These are phyloP conservation scores for Fusarium poae DNA, from an alignment of 2,329 filamentous ascomycete genomes.

Conservation along the genomic window DNA sequence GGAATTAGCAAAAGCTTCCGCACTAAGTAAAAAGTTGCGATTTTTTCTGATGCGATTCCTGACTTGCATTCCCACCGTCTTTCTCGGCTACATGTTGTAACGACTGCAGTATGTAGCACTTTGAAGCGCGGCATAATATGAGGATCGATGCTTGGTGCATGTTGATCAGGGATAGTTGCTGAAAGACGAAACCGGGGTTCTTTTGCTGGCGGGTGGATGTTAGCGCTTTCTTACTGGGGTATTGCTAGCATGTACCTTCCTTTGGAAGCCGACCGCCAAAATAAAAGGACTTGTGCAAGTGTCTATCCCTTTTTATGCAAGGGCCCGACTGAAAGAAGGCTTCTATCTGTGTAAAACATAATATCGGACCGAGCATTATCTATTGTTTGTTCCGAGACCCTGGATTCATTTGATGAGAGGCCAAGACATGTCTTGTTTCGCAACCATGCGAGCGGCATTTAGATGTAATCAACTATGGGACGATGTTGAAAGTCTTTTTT, in stretches of 20 bases:
- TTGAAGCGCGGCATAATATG: slow-evolving; percentile 34
- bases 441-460: slow-evolving; percentile 8
- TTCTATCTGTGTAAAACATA: slow-evolving; percentile 15
- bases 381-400: slow-evolving; percentile 2
- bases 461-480: neutral
- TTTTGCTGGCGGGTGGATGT: slow-evolving; percentile 20
- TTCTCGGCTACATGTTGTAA: slow-evolving; percentile 9
- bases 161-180: slow-evolving; percentile 44
- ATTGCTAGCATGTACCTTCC: slow-evolving; percentile 17
- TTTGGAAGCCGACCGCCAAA: slow-evolving; percentile 23
- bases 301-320: slow-evolving; percentile 7
- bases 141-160: slow-evolving; percentile 44
- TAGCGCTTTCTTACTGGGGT: slow-evolving; percentile 20
- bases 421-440: slow-evolving; percentile 40
- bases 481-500: neutral
- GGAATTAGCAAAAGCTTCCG: slow-evolving; percentile 9
- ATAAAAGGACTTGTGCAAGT: slow-evolving; percentile 38
- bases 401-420: slow-evolving; percentile 1
- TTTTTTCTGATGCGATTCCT: neutral
- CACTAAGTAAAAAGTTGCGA: neutral
- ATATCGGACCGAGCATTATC: neutral
- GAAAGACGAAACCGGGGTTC: slow-evolving; percentile 27
- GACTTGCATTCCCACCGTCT: slow-evolving; percentile 14
- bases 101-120: neutral
- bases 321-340: neutral